Evolutionary conservation across 768 basidiomycete genomes (phyloP).

Genomic region (Naematelia aurantialba): DNA sequence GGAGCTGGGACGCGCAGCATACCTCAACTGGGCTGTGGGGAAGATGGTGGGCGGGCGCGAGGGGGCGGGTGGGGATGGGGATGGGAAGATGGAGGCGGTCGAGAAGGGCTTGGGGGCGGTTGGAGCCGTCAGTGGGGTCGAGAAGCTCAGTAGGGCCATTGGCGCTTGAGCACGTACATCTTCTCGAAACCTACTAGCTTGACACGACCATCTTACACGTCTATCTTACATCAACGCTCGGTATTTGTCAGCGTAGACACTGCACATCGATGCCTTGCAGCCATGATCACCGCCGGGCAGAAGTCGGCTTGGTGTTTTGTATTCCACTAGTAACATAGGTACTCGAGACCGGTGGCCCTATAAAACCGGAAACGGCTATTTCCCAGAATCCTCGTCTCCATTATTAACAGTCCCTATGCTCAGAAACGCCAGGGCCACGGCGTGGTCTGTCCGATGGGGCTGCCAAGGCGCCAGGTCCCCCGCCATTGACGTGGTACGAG

Average conservation of each 20-base stretch:
- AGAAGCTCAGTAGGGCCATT: neutral
- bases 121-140: constrained; percentile 3
- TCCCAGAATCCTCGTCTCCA: neutral
- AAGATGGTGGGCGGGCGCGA: constrained; percentile 6
- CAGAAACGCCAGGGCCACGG: no score
- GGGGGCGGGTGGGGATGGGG: neutral
- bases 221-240: no score
- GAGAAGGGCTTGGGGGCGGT: constrained; percentile 18
- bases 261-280: no score
- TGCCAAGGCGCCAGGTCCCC: no score
- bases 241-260: no score
- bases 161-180: neutral
- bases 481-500: no score
- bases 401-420: no score
- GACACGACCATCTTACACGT: no score
- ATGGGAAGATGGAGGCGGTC: constrained; percentile 16
- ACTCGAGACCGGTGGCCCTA: neutral
- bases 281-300: no score
- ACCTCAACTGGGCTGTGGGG: constrained; percentile 68
- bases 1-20: constrained; percentile 72
- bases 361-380: neutral
- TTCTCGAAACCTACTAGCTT: neutral
- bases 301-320: no score
- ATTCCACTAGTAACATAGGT: no score
- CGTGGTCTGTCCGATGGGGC: no score